phyloP scores from a whole-genome alignment of 1,139 yeast species.

The Lodderomyces margitis region DNA sequence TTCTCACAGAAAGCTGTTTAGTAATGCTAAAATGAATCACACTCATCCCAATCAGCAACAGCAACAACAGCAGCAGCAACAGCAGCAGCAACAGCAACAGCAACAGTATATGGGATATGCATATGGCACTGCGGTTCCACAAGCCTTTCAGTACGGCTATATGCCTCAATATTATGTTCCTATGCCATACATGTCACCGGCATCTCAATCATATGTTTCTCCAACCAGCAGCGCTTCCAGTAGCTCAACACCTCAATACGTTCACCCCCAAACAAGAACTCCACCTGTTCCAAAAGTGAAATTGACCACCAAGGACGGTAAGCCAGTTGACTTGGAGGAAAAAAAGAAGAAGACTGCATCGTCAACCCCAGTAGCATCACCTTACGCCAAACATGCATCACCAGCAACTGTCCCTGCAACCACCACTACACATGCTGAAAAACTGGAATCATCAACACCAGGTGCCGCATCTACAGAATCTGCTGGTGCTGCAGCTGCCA shows the following conservation, averaged over 20 bases:
- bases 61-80: conserved; percentile 6
- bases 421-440: conserved; percentile 17
- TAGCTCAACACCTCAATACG: conserved; percentile 12
- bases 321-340: conserved; percentile 45
- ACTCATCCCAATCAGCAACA: conserved; percentile 2
- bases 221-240: conserved; percentile 9
- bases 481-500: conserved; percentile 8
- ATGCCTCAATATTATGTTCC: conserved; percentile 4
- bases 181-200: conserved; percentile 3
- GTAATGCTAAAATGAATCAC: not conserved
- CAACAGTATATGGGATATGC: not conserved
- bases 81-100: conserved; percentile 4
- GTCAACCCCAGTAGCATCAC: conserved; percentile 20
- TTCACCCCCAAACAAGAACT: conserved; percentile 15
- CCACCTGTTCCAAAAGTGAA: conserved; percentile 27
- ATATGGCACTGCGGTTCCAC: conserved; percentile 1
- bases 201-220: not conserved
- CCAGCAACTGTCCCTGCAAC: conserved; percentile 17
- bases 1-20: conserved; percentile 3
- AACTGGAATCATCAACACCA: conserved; percentile 13
- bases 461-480: conserved; percentile 9
- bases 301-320: conserved; percentile 49
- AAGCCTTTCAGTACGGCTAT: not conserved
- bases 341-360: conserved; percentile 31
- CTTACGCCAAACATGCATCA: conserved; percentile 17